Evolutionary conservation across 805 yeast species (phyloP).

Genomic region (Candida caryicola): DNA sequence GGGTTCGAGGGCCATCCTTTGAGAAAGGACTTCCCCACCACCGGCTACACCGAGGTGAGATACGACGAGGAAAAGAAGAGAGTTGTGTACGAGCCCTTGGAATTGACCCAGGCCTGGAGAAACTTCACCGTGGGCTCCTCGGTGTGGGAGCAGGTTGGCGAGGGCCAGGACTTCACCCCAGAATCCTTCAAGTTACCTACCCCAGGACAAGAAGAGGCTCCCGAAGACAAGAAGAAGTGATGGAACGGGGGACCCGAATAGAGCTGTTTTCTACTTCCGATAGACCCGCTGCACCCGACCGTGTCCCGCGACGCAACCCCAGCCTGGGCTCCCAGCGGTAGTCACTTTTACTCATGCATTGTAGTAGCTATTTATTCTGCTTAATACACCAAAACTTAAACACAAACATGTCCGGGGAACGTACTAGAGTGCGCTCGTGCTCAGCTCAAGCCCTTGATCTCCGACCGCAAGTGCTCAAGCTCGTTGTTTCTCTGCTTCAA

Average conservation of each 20-base stretch:
- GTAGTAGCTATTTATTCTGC: slow-evolving; percentile 4
- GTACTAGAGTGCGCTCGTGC: no score
- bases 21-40: slow-evolving; percentile 89
- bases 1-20: slow-evolving; percentile 92
- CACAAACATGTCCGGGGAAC: no score
- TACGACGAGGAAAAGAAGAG: slow-evolving; percentile 90
- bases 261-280: no score
- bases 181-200: slow-evolving; percentile 77
- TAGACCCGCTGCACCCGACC: no score
- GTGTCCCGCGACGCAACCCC: no score
- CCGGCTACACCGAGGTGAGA: slow-evolving; percentile 87
- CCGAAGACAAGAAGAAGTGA: slow-evolving; percentile 36
- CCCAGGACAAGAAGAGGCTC: slow-evolving; percentile 54
- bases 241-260: no score
- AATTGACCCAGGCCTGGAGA: slow-evolving; percentile 89
- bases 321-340: no score
- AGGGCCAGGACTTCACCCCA: slow-evolving; percentile 79
- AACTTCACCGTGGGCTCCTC: slow-evolving; percentile 85
- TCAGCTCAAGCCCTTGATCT: background rate
- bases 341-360: slow-evolving; percentile 4
- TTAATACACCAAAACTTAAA: background rate
- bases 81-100: slow-evolving; percentile 85
- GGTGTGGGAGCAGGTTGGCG: slow-evolving; percentile 90
- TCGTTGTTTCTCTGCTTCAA: slow-evolving; percentile 60
- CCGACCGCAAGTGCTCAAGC: slow-evolving; percentile 13